Evolutionary conservation across 768 basidiomycete species (phyloP), one percentile per base, ranked within the genome.

Genomic region (Tylopilus rubrobrunneus): DNA sequence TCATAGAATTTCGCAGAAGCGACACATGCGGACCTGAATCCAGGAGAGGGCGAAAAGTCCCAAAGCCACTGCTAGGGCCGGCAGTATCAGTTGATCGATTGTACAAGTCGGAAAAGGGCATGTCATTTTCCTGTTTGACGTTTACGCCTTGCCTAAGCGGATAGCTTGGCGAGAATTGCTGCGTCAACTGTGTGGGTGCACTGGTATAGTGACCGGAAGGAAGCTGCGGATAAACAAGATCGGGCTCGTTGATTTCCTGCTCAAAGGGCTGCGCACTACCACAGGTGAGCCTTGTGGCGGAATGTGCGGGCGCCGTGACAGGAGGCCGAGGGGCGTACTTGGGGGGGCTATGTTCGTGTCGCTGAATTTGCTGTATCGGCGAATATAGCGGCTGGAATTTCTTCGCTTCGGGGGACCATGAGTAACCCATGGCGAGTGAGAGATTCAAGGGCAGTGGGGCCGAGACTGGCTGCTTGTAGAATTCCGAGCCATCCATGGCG

Each of bases 371-470:
- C 59, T 69, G 68, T 61, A 58, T 56, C 60, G 67, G 66, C 33
- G 68, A 57, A 70, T 62, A 71, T 59, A 68, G 58, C 70, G 66
- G 69, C 56, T 71, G 70, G 45, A 71, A 70, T 61, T 71, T 70
- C 61, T 71, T 70, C 1, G 58, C 49, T 31, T 69, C 64, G 0
- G 64, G 64, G 6, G 70, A 70, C 67, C 67, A 70, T 0, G 64
- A 52, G 36, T 71, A 71, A 2, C 58, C 60, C 68, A 71, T 70
- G 1, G 69, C 62, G 49, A 67, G 28, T 4, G 70, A 72, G 51
- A 70, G 48, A 46, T 72, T 60, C 48, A 72, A 33, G 31, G 69
- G 70, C 1, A 70, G 51, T 15, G 68, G 67, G 12, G 70, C 69
- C 0, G 69, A 54, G 2, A 70, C 68, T 2, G 69, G 70, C 49